Percentiles rank a stretch among this genome's conserved stretches.
Evolutionary conservation across 148 eudicot genomes (phyloP).

Genomic region (Chenopodium formosanum): DNA sequence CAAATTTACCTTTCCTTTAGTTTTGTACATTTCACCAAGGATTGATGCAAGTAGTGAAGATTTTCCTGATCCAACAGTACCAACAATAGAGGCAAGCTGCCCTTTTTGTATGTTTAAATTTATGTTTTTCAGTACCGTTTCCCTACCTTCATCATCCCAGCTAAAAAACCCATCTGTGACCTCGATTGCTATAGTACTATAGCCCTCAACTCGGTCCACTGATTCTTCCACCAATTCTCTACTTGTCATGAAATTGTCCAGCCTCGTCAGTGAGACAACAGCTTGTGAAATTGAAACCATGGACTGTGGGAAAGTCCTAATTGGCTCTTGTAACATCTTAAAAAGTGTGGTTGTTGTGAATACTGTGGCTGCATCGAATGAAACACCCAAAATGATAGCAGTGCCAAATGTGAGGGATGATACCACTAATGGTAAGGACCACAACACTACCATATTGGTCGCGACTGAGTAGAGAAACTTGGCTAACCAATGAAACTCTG

Average conservation of each 20-base stretch:
- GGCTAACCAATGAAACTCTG: conserved; percentile 70
- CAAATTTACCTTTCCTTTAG: conserved; percentile 66
- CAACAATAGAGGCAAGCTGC: conserved; percentile 82
- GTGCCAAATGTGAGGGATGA: conserved; percentile 73
- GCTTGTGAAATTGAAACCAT: conserved; percentile 94
- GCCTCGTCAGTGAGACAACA: conserved; percentile 66
- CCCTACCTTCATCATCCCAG: conserved; percentile 83
- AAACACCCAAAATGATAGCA: conserved; percentile 58
- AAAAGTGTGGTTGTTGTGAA: conserved; percentile 76
- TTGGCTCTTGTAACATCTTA: conserved; percentile 84
- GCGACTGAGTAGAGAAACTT: conserved; percentile 69
- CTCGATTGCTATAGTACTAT: conserved; percentile 57
- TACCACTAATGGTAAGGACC: conserved; percentile 69
- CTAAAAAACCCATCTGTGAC: conserved; percentile 66
- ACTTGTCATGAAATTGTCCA: conserved; percentile 74
- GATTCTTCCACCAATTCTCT: conserved; percentile 59
- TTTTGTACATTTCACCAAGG: conserved; percentile 91
- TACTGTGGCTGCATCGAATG: conserved; percentile 75
- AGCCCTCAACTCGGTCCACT: conserved; percentile 58
- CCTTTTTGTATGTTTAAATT: conserved; percentile 67
- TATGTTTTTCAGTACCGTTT: conserved; percentile 44
- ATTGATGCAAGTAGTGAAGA: conserved; percentile 77
- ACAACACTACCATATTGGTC: conserved; percentile 61
- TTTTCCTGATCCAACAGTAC: conserved; percentile 94
- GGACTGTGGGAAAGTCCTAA: conserved; percentile 87